Evolutionary conservation across 2,329 filamentous ascomycete species (phyloP).

Genomic region (Coleophoma cylindrospora): DNA sequence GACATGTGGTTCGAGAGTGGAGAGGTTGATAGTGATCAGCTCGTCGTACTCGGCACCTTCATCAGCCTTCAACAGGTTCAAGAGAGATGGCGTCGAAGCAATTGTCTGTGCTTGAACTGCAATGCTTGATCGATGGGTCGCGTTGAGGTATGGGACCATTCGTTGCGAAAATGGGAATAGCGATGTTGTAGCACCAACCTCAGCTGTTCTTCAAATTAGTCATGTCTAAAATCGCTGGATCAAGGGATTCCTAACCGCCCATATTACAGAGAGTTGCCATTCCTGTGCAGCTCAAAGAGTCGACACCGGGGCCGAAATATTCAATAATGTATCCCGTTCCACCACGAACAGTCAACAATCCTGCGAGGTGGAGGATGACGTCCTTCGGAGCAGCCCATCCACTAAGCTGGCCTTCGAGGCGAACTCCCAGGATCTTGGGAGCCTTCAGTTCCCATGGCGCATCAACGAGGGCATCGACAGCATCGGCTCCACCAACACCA

Average conservation of each 20-base stretch:
- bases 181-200: constrained; percentile 79
- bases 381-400: constrained; percentile 96
- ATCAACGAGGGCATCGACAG: constrained; percentile 92
- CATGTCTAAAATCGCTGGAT: too few species aligned
- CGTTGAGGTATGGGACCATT: constrained; percentile 79
- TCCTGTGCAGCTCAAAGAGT: constrained; percentile 84
- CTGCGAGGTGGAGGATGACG: constrained; percentile 85
- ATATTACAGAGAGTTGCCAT: constrained; percentile 93
- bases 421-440: constrained; percentile 82
- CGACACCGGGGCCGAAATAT: constrained; percentile 85
- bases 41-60: constrained; percentile 82
- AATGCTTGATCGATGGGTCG: constrained; percentile 65
- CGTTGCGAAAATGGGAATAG: constrained; percentile 83
- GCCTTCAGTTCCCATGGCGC: constrained; percentile 98
- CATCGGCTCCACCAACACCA: constrained; percentile 94
- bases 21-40: constrained; percentile 85
- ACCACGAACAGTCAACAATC: constrained; percentile 84
- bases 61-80: constrained; percentile 71
- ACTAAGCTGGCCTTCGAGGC: constrained; percentile 74
- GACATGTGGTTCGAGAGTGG: constrained; percentile 87
- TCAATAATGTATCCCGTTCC: constrained; percentile 94
- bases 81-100: constrained; percentile 32
- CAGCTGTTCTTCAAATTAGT: constrained; percentile 44
- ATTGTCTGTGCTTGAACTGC: constrained; percentile 25
- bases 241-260: constrained; percentile 31